Percentiles rank a stretch among this genome's conserved stretches.
phyloP scores from a whole-genome alignment of 345 rosid genomes.

The Salix koriyanagi region DNA sequence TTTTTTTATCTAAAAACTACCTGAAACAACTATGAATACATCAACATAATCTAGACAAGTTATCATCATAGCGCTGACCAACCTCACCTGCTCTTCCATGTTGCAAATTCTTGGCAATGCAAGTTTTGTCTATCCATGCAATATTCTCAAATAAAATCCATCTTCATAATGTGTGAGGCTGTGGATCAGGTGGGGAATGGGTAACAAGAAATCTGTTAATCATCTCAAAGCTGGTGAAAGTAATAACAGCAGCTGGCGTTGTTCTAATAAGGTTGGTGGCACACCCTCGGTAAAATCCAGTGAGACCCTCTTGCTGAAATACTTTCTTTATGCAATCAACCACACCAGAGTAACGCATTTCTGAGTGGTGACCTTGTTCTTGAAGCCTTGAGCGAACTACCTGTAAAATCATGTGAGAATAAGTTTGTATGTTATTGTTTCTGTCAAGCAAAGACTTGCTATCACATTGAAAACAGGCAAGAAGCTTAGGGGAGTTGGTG shows the following conservation, averaged over 20 bases:
- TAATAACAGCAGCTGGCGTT: conserved; percentile 88
- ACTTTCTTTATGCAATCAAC: conserved; percentile 50
- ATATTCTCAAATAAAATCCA: not conserved
- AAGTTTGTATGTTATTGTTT: not conserved
- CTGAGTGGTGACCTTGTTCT: conserved; percentile 82
- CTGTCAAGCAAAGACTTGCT: not conserved
- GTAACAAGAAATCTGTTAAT: conserved; percentile 66
- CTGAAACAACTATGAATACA: not conserved
- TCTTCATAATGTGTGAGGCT: conserved; percentile 38
- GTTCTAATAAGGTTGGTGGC: conserved; percentile 85
- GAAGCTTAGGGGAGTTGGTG: not conserved
- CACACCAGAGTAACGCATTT: conserved; percentile 65
- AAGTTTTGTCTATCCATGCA: not conserved
- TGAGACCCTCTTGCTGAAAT: conserved; percentile 51
- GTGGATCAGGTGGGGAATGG: conserved; percentile 49
- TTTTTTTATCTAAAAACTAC: conserved; percentile 6
- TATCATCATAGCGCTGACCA: not conserved
- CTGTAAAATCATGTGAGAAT: conserved; percentile 27
- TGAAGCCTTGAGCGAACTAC: conserved; percentile 87
- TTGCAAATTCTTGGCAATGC: not conserved
- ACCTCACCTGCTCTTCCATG: not conserved
- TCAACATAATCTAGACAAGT: not conserved
- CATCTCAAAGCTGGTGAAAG: conserved; percentile 96
- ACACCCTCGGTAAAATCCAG: conserved; percentile 89
- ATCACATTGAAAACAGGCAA: not conserved